Base-by-base conservation (phyloP, 2,329 filamentous ascomycete species). In the Cladosporium phlei region DNA sequence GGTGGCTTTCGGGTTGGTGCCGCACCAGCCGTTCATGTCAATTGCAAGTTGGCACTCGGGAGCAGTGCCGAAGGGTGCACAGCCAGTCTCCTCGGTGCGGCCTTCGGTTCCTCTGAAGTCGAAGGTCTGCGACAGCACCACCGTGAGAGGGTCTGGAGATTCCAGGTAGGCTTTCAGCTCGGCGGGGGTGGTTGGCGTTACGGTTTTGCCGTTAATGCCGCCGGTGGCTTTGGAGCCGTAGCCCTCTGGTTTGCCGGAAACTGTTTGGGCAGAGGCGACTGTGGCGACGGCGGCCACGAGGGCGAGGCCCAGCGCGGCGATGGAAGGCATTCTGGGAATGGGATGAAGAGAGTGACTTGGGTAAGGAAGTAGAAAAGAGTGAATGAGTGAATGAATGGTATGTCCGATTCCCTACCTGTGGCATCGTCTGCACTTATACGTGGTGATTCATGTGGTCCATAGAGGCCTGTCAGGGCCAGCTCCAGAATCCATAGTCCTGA, bases 101-200 rank as follows among this genome's bases (percentile, higher is more conserved):
- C 70, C 71, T 28, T 69, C 71, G 21, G 67, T 73, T 7, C 54
- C 54, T 27, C 67, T 72, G 68, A 79, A 82, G 67, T 79, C 73
- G 58, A 75, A 60, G 29, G 61, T 63, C 48, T 78, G 76, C 59
- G 73, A 71, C 20, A 84, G 67, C 46, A 83, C 70, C 55, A 84
- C 82, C 50, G 76, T 74, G 20, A 77, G 74, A 9, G 79, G 56
- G 14, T 67, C 60, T 46, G 63, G 65, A 61, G 82, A 77, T 8
- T 69, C 68, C 4, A 84, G 73, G 66, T 81, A 83, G 33, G 67
- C 71, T 60, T 76, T 74, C 37, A 83, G 74, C 71, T 85, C 70
- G 19, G 66, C 70, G 28, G 63, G 79, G 38, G 69, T 53, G 21
- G 53, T 52, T 22, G 52, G 56, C n/a, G 54, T 59, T 40, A 57